Evolutionary conservation across 768 basidiomycete genomes (phyloP).

Genomic region (Phanerodontia chrysosporium): DNA sequence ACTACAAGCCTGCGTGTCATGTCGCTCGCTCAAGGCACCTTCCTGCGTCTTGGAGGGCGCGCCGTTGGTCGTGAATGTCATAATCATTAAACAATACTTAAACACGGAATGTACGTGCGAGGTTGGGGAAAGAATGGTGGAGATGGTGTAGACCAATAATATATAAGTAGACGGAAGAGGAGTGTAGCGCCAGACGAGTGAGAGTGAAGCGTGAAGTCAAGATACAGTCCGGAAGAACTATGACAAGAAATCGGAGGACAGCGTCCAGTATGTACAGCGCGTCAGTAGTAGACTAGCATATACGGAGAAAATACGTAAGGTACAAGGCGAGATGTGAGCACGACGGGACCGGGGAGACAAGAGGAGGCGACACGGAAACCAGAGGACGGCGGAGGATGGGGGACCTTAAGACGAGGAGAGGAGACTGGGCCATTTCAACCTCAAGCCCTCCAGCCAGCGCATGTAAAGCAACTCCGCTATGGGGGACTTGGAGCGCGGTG

Average conservation of each 20-base stretch:
- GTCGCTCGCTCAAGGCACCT: no score
- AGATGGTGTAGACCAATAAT: neutral
- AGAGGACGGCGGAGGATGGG: no score
- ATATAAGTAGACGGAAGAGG: neutral
- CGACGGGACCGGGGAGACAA: neutral
- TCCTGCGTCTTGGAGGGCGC: no score
- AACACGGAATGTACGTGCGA: neutral
- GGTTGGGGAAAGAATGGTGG: neutral
- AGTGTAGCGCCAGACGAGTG: no score
- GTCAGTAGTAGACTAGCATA: neutral
- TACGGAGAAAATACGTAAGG: neutral
- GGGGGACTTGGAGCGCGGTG: slow-evolving; percentile 67
- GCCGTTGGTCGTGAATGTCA: neutral
- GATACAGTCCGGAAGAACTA: neutral
- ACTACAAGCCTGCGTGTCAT: neutral
- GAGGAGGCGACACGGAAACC: neutral
- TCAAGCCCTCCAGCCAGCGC: slow-evolving; percentile 92
- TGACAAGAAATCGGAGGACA: neutral
- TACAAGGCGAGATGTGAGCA: neutral
- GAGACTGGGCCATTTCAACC: slow-evolving; percentile 85
- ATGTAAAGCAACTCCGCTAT: slow-evolving; percentile 96
- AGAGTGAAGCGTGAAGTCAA: no score
- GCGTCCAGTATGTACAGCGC: neutral
- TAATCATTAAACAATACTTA: slow-evolving; percentile 4
- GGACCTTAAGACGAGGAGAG: slow-evolving; percentile 24